Evolutionary conservation across 805 yeast genomes (phyloP).

Genomic region (Kregervanrija fluxuum): DNA sequence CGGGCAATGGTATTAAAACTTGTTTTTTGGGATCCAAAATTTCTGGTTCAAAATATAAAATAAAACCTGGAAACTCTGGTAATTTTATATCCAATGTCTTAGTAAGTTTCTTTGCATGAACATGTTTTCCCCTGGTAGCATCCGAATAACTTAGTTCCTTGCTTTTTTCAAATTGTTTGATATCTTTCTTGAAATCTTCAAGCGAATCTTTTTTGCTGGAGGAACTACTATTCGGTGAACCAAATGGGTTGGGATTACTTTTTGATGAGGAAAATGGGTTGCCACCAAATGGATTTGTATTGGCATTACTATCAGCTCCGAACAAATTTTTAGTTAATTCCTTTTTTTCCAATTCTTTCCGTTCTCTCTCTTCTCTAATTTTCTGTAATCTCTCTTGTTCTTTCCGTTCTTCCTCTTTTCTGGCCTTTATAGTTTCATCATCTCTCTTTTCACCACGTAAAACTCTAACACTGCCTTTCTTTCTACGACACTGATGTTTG

Average conservation of each 20-base stretch:
- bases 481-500: conserved; percentile 55
- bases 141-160: conserved; percentile 4
- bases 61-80: conserved; percentile 57
- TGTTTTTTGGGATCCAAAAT: conserved; percentile 43
- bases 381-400: conserved; percentile 38
- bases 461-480: conserved; percentile 65
- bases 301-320: conserved; percentile 4
- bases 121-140: background rate
- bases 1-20: conserved; percentile 38
- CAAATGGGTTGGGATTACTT: conserved; percentile 26
- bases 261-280: too few relatives aligned
- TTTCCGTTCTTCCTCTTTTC: conserved; percentile 35
- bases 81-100: conserved; percentile 16
- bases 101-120: background rate
- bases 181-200: background rate
- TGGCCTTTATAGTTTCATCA: conserved; percentile 35
- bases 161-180: background rate
- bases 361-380: conserved; percentile 33
- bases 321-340: conserved; percentile 30
- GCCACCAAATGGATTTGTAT: conserved; percentile 17
- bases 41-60: conserved; percentile 70
- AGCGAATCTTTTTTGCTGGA: background rate
- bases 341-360: conserved; percentile 33
- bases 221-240: background rate
- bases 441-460: conserved; percentile 70